phyloP scores from a whole-genome alignment of 2,329 filamentous ascomycete genomes.

The Niveomyces coronatus region DNA sequence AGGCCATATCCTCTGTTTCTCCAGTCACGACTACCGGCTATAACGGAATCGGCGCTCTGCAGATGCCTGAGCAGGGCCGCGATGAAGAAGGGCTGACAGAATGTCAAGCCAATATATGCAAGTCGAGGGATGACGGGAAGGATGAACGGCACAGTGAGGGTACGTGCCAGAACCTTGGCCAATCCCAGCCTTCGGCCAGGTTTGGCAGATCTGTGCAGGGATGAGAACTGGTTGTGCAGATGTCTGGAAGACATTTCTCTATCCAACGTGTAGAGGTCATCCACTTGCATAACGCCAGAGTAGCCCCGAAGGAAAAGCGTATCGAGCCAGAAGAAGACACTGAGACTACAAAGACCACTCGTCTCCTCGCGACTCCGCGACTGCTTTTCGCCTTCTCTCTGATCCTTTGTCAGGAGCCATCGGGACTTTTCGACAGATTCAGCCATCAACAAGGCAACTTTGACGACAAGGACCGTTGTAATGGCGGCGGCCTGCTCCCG shows the following conservation, averaged over 20 bases:
- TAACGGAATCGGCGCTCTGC: too few relatives aligned
- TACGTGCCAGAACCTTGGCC: conserved; percentile 19
- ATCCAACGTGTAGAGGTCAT: conserved; percentile 26
- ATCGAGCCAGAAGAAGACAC: conserved; percentile 26
- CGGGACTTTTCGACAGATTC: conserved; percentile 27
- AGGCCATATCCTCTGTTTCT: conserved; percentile 28
- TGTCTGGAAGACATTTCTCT: conserved; percentile 14
- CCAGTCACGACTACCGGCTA: conserved; percentile 10
- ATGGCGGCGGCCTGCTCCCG: neutral
- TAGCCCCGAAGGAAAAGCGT: conserved; percentile 26
- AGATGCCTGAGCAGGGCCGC: conserved; percentile 26
- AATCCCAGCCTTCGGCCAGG: conserved; percentile 14
- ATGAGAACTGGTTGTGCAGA: neutral
- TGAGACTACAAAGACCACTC: conserved; percentile 22
- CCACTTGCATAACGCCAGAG: conserved; percentile 15
- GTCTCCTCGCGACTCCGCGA: conserved; percentile 30
- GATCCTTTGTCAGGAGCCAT: conserved; percentile 20
- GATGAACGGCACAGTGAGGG: conserved; percentile 23
- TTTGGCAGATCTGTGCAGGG: too few relatives aligned
- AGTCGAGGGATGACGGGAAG: conserved; percentile 27
- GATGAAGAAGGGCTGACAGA: conserved; percentile 34
- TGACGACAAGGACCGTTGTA: conserved; percentile 26
- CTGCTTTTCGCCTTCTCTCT: conserved; percentile 16
- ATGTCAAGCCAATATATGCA: conserved; percentile 28
- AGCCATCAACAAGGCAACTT: conserved; percentile 24